Percentiles rank a stretch among this genome's conserved stretches.
Conservation (phyloP, 139 green algal species). For the Volvox reticuliferus region DNA sequence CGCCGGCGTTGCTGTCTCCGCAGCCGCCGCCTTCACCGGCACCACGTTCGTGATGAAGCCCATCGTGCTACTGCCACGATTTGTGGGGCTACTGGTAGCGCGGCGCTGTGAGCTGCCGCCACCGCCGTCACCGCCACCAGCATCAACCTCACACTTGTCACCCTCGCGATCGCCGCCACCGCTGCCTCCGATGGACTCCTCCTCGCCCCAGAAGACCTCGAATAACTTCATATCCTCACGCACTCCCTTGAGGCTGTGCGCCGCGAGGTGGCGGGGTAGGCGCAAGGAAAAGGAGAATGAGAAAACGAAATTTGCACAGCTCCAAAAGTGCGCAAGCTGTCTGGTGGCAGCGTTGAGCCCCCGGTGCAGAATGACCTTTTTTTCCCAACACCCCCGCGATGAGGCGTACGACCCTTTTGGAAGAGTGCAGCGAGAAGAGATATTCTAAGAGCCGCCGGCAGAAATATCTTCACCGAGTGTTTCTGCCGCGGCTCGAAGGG, state of each 20-base stretch:
- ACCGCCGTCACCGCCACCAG: not conserved
- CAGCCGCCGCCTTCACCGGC: not conserved
- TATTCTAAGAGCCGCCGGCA: too few relatives aligned
- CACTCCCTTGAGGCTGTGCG: slow-evolving; percentile 38
- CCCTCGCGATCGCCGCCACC: not conserved
- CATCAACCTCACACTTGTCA: not conserved
- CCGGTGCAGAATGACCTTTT: too few relatives aligned
- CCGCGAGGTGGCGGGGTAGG: not conserved
- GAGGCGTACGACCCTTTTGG: too few relatives aligned
- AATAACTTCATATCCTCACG: slow-evolving; percentile 39
- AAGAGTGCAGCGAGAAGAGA: too few relatives aligned
- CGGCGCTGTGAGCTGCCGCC: not conserved
- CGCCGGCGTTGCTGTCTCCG: not conserved
- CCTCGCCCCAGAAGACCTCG: slow-evolving; percentile 29
- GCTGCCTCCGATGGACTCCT: not conserved
- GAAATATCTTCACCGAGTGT: too few relatives aligned
- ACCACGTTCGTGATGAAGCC: not conserved
- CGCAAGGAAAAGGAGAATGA: not conserved
- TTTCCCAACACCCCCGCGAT: too few relatives aligned
- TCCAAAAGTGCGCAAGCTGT: too few relatives aligned
- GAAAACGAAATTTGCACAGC: too few relatives aligned
- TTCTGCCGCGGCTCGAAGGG: too few relatives aligned
- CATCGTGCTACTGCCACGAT: not conserved
- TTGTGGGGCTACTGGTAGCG: not conserved
- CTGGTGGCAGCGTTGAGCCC: too few relatives aligned